Base-by-base conservation (phyloP, 2,329 filamentous ascomycete genomes). In the Aspergillus unguis region DNA sequence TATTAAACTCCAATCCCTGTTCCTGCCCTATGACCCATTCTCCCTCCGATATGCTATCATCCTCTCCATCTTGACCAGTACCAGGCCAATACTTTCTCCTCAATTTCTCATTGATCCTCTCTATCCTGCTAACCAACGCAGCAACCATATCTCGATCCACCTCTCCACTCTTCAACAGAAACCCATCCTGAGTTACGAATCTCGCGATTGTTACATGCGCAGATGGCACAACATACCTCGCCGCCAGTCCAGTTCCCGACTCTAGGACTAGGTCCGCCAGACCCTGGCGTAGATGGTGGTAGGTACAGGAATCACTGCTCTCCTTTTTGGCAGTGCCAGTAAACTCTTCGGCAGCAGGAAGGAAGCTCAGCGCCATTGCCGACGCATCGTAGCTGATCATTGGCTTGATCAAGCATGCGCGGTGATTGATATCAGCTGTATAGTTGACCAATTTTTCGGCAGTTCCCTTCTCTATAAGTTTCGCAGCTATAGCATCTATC, bases 11-110 rank as follows among this genome's bases (percentile, higher is more conserved):
- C 50, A 96, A 72, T 0, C 92, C 92, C 62, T 79, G 86, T 68
- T 92, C 90, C 62, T 95, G 83, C 0, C 92, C 92, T n/a, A 96
- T 85, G 26, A 88, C 75, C 91, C 92, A 96, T 65, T 94, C 87
- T 0, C 87, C 86, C 9, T 77, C 76, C 1, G 67, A 67, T 28
- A 70, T 71, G 50, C 78, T 73, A 7, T 25, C 72, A 26, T 68
- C 61, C 5, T 70, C 70, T 37, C 68, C 62, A 6, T 70, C 70
- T 35, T 65, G 64, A 36, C 70, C 74, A 23, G 83, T 64, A 36
- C 70, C 74, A 23, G 83, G 81, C 89, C 90, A 95, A 46, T 86
- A 86, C 63, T 88, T 81, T 8, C 71, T 71, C 65, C 85, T 77
- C 27, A 96, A 75, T 86, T 86, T 92, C 7, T 65, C 68, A 70